Base-by-base conservation (phyloP, 805 yeast species). In the Lipomyces orientalis region DNA sequence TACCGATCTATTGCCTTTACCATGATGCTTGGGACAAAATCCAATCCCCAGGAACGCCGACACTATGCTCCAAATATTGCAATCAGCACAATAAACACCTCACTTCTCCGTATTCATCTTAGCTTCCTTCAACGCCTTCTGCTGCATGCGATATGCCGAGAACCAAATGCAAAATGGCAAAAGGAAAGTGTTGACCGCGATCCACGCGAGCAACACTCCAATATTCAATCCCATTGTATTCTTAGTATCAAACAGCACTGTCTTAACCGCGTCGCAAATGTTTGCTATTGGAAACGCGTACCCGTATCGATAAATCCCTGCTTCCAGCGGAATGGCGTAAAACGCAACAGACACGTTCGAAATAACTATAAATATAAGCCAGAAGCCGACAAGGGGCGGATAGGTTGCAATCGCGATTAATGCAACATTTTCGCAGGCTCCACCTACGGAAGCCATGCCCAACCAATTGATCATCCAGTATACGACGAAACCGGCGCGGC, bases 391-490 rank as follows among this genome's bases (percentile, higher is more conserved):
- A 63, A 83, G 72, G 43, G 91, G 91, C 1, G 94, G 93, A 61
- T 82, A 81, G 19, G 80, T 62, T 4, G 86, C 77, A 58, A 88
- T 78, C 3, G 84, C 75, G 4, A 89, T 43, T 76, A 86, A 75
- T 0, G 87, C 86, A 73, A 84, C 79, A 67, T 88, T 86, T 77
- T 90, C 94, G 75, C 88, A 89, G 49, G 89, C 88, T 54, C 90
- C 86, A 66, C 95, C 96, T 35, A 90, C 88, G 0, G 93, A 90
- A 70, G 87, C 79, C 90, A 90, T 87, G 7, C 91, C 84, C 60
- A 90, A 72, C 76, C 80, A 90, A 4, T 87, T 82, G 49, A 87
- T 72, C 85, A 88, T 83, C 95, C 95, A 90, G 69, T 85, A 85
- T 0, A 90, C 87, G 52, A 90, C 83, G 77, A 90, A 90, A 0